Conservation (phyloP, 495 filamentous ascomycete species). For the Neurospora sp. region DNA sequence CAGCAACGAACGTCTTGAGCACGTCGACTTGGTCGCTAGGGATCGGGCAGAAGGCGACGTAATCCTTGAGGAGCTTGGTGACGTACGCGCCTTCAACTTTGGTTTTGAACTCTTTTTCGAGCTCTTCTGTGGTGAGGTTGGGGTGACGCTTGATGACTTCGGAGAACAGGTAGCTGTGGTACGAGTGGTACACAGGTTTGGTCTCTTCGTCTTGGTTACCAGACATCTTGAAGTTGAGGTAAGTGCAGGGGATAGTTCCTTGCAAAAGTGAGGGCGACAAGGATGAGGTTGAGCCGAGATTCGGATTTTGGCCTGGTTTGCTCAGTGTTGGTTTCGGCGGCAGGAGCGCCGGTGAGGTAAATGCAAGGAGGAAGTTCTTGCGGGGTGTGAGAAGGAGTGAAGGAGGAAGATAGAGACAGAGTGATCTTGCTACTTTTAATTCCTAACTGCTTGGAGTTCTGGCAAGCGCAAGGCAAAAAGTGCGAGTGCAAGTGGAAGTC, state of each 20-base stretch:
- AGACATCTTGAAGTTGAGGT: not conserved
- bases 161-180: not conserved
- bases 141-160: not conserved
- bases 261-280: too few species aligned
- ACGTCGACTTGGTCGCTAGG: not conserved
- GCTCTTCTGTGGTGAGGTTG: not conserved
- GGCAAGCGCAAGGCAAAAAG: not conserved
- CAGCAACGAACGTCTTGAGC: not conserved
- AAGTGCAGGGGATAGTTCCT: not conserved
- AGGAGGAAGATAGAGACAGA: too few species aligned
- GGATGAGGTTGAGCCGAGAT: constrained; percentile 13
- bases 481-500: not conserved
- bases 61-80: not conserved
- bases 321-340: constrained; percentile 11
- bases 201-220: not conserved
- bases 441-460: not conserved
- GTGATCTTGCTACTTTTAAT: not conserved
- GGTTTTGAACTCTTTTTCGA: not conserved
- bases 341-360: constrained; percentile 7
- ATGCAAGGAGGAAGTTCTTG: too few species aligned
- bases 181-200: not conserved
- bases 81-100: not conserved
- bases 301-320: constrained; percentile 23
- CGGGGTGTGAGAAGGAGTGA: too few species aligned
- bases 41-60: not conserved